These are phyloP conservation scores for Nyctanthes arbortristis DNA, from an alignment of 257 asterid species.

Conservation along the genomic window DNA sequence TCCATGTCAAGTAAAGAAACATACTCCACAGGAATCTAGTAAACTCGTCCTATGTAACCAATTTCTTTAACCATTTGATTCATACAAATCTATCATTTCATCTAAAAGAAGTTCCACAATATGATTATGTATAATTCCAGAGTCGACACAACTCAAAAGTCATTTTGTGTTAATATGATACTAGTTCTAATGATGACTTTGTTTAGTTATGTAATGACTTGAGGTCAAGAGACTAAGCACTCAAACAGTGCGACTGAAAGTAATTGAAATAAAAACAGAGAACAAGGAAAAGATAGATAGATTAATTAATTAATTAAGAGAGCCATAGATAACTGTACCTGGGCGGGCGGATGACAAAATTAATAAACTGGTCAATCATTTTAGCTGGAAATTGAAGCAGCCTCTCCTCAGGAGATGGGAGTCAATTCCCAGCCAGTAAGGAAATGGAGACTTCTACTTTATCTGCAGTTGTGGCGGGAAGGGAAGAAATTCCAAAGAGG, in stretches of 20 bases:
- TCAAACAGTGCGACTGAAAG: not conserved
- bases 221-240: not conserved
- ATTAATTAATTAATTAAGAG: no score
- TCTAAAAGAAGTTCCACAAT: constrained; percentile 9
- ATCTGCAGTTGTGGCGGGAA: constrained; percentile 17
- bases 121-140: not conserved
- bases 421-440: constrained; percentile 32
- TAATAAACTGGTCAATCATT: constrained; percentile 97
- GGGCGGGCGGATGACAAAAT: constrained; percentile 96
- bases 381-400: constrained; percentile 32
- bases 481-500: constrained; percentile 17
- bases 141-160: not conserved
- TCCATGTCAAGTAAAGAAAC: constrained; percentile 12
- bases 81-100: not conserved
- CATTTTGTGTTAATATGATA: not conserved
- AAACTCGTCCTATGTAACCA: not conserved
- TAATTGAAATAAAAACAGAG: not conserved
- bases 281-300: no score
- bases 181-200: not conserved
- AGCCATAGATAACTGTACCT: constrained; percentile 48
- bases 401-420: constrained; percentile 23
- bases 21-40: constrained; percentile 7
- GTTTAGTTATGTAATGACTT: constrained; percentile 16
- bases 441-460: constrained; percentile 12
- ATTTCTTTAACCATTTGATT: constrained; percentile 5